Conservation (phyloP, 2,329 filamentous ascomycete species). For the Curvularia eragrostidis region DNA sequence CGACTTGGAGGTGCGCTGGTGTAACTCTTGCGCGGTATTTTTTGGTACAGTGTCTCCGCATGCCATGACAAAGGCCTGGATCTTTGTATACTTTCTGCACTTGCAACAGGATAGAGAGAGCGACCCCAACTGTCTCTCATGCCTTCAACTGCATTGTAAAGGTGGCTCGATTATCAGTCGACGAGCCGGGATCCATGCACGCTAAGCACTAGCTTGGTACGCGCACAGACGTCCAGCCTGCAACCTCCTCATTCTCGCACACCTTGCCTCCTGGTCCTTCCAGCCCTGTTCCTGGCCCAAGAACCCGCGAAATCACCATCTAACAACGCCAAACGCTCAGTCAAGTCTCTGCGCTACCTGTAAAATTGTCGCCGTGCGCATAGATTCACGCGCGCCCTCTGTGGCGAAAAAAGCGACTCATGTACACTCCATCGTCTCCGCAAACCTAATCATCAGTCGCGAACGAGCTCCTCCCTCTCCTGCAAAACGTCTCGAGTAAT, state of each 20-base stretch:
- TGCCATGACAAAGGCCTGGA: too few species aligned
- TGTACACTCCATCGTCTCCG: conserved; percentile 36
- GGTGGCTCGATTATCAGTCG: conserved; percentile 29
- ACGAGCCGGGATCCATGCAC: conserved; percentile 22
- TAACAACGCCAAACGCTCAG: conserved; percentile 6
- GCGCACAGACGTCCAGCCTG: conserved; percentile 20
- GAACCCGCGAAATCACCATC: conserved; percentile 12
- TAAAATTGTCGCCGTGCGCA: conserved; percentile 33
- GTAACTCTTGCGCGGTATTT: conserved; percentile 13
- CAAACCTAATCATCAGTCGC: conserved; percentile 34
- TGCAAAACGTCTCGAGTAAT: conserved; percentile 22
- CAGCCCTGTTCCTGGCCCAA: conserved; percentile 24
- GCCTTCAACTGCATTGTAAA: conserved; percentile 2
- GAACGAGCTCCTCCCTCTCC: conserved; percentile 28
- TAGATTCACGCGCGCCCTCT: conserved; percentile 22
- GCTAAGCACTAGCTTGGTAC: conserved; percentile 17
- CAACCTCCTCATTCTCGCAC: conserved; percentile 24
- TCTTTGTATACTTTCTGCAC: background rate
- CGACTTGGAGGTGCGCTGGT: conserved; percentile 12
- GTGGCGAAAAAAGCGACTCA: conserved; percentile 40
- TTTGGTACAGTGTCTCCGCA: background rate
- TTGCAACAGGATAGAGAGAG: background rate
- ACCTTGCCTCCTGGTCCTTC: conserved; percentile 35
- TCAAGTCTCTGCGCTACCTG: conserved; percentile 28
- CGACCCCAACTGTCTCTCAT: background rate